Evolutionary conservation across 352 stramenopile species (phyloP).

Genomic region (Phytophthora europaea): DNA sequence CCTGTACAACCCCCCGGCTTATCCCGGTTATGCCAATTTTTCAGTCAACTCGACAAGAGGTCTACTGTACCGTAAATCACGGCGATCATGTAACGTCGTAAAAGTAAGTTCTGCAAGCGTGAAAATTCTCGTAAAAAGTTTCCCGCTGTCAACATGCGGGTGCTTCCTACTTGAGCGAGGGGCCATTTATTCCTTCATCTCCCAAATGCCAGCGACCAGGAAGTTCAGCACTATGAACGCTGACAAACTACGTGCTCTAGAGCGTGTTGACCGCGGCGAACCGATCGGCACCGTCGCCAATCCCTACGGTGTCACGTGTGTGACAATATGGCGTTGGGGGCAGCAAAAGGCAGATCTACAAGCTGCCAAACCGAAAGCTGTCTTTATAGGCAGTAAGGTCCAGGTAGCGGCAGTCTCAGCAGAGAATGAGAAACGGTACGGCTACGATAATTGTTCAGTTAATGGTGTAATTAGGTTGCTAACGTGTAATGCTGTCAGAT

Average conservation of each 20-base stretch:
- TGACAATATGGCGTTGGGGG: not conserved
- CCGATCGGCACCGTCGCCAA: not conserved
- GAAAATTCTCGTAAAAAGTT: not conserved
- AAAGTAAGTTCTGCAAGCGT: not conserved
- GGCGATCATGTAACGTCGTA: not conserved
- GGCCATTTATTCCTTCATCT: not conserved
- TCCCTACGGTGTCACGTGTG: not conserved
- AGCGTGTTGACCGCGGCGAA: not conserved
- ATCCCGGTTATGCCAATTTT: too few relatives aligned
- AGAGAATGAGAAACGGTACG: too few relatives aligned
- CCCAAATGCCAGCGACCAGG: not conserved
- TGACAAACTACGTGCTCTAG: not conserved
- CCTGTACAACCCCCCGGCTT: too few relatives aligned
- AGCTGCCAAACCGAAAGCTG: not conserved
- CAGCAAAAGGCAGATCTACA: not conserved
- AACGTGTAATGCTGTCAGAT: too few relatives aligned
- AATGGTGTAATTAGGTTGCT: too few relatives aligned
- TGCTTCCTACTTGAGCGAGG: not conserved
- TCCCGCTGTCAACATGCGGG: not conserved
- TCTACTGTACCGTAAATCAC: not conserved
- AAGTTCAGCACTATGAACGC: not conserved
- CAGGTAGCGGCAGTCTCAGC: too few relatives aligned
- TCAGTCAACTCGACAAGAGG: too few relatives aligned
- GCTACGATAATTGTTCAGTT: too few relatives aligned
- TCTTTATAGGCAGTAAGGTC: not conserved